Conservation (phyloP, 208 protist species). For the Plasmodiophora brassicae region DNA sequence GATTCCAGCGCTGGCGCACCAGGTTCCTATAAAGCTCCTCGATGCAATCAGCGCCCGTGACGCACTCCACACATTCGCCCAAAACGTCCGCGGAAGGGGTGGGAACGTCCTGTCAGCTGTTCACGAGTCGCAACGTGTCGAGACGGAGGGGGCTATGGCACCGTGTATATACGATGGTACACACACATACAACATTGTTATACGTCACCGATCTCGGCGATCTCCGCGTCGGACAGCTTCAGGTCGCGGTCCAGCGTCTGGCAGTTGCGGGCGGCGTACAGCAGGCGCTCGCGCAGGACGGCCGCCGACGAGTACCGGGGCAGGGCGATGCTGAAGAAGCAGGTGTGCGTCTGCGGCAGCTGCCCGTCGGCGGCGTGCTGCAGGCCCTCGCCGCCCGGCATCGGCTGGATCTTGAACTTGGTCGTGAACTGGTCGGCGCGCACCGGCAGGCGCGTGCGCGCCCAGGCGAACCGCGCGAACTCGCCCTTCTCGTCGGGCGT, state of each 20-base stretch:
- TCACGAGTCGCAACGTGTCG: too few species aligned
- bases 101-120: too few species aligned
- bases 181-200: too few species aligned
- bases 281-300: conserved; percentile 11
- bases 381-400: not conserved
- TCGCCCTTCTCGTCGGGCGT: conserved; percentile 2
- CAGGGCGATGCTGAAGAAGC: conserved; percentile 47
- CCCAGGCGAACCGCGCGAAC: conserved; percentile 46
- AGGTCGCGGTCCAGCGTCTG: conserved; percentile 45
- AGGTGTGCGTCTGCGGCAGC: conserved; percentile 44
- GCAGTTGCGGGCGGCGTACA: conserved; percentile 48
- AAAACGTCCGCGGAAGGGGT: too few species aligned
- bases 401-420: conserved; percentile 30
- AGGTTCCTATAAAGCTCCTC: too few species aligned
- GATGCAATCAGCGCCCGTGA: too few species aligned
- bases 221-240: conserved; percentile 19
- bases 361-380: not conserved
- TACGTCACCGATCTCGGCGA: conserved; percentile 9
- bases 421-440: conserved; percentile 30
- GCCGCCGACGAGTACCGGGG: conserved; percentile 40
- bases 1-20: too few species aligned
- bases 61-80: too few species aligned
- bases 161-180: too few species aligned
- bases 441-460: conserved; percentile 34
- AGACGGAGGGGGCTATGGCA: too few species aligned